A percentile compares a stretch with the other conserved stretches of the same genome.
phyloP scores from a whole-genome alignment of 2,329 filamentous ascomycete species.

The Pseudonectria buxi region DNA sequence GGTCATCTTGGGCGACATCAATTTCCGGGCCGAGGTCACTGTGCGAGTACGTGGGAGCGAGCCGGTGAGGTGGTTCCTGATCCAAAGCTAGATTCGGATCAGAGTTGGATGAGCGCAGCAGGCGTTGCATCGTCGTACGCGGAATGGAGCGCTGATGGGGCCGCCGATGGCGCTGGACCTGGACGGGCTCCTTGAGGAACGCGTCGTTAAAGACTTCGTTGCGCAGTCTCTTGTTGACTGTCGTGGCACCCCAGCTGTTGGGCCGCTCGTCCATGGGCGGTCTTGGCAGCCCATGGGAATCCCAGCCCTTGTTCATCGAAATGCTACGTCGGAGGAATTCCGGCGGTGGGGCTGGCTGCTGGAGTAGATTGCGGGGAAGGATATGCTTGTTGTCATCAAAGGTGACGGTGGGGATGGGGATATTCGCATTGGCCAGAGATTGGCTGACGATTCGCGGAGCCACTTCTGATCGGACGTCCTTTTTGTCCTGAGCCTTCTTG shows the following conservation, averaged over 20 bases:
- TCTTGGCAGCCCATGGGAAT: constrained; percentile 13
- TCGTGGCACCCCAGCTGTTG: constrained; percentile 82
- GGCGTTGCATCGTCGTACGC: constrained; percentile 39
- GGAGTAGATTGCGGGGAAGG: constrained; percentile 75
- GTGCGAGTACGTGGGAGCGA: constrained; percentile 20
- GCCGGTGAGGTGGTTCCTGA: constrained; percentile 5
- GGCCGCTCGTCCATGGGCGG: constrained; percentile 48
- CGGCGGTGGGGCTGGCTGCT: constrained; percentile 45
- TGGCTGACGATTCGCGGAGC: constrained; percentile 54
- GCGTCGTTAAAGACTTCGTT: constrained; percentile 92
- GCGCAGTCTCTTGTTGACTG: constrained; percentile 78
- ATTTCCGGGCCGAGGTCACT: constrained; percentile 28
- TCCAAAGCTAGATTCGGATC: constrained; percentile 31
- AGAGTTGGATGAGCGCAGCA: constrained; percentile 39
- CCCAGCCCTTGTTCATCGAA: constrained; percentile 22
- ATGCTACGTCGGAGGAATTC: constrained; percentile 27
- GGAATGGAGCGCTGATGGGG: constrained; percentile 63
- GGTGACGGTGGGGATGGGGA: constrained; percentile 78
- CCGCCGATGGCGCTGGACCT: constrained; percentile 68
- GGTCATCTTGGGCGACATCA: constrained; percentile 20
- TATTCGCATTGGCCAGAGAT: constrained; percentile 59
- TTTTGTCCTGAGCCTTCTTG: constrained; percentile 26
- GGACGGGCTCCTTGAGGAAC: constrained; percentile 76
- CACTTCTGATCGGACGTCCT: constrained; percentile 4
- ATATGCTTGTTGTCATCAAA: constrained; percentile 94